Conservation (phyloP, 1,284 basidiomycete genomes). For the Moesziomyces globuligerus region DNA sequence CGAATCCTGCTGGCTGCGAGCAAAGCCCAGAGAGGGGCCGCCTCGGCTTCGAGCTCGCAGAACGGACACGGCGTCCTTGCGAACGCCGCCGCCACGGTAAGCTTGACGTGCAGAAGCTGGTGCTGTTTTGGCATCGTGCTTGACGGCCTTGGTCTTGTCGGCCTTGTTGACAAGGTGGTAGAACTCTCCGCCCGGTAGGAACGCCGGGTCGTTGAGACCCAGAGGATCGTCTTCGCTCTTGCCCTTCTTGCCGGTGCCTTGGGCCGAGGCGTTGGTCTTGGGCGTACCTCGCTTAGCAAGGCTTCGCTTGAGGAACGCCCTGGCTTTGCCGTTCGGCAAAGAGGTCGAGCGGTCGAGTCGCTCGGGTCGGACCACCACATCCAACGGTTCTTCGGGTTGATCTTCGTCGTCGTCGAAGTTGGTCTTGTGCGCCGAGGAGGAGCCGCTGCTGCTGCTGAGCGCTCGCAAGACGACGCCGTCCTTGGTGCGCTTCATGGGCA, state of each 20-base stretch:
- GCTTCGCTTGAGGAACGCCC: slow-evolving; percentile 52
- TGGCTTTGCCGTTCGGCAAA: slow-evolving; percentile 47
- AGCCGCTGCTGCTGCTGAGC: slow-evolving; percentile 10
- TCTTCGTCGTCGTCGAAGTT: slow-evolving; percentile 44
- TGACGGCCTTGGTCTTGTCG: slow-evolving; percentile 22
- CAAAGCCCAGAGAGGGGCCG: slow-evolving; percentile 42
- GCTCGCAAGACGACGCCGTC: slow-evolving; percentile 55
- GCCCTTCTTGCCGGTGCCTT: slow-evolving; percentile 5
- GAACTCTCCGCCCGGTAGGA: slow-evolving; percentile 58
- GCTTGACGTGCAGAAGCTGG: slow-evolving; percentile 23
- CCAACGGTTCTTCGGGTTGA: slow-evolving; percentile 24
- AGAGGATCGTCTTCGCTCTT: slow-evolving; percentile 57
- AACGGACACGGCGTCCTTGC: slow-evolving; percentile 40
- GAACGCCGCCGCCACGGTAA: slow-evolving; percentile 33
- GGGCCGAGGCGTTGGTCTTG: slow-evolving; percentile 8
- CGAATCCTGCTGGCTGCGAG: slow-evolving; percentile 34
- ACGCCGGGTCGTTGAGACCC: slow-evolving; percentile 60
- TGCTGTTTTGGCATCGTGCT: slow-evolving; percentile 11
- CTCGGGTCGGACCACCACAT: slow-evolving; percentile 28
- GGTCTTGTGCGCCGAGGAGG: slow-evolving; percentile 21
- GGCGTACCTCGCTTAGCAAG: slow-evolving; percentile 12
- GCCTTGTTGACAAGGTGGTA: slow-evolving; percentile 40
- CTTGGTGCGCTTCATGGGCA: slow-evolving; percentile 46
- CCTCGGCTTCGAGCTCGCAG: slow-evolving; percentile 35
- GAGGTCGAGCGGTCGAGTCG: slow-evolving; percentile 40